Percentiles rank a stretch among this genome's conserved stretches.
phyloP scores from a whole-genome alignment of 495 filamentous ascomycete species.

The Pyrenula aspistea region DNA sequence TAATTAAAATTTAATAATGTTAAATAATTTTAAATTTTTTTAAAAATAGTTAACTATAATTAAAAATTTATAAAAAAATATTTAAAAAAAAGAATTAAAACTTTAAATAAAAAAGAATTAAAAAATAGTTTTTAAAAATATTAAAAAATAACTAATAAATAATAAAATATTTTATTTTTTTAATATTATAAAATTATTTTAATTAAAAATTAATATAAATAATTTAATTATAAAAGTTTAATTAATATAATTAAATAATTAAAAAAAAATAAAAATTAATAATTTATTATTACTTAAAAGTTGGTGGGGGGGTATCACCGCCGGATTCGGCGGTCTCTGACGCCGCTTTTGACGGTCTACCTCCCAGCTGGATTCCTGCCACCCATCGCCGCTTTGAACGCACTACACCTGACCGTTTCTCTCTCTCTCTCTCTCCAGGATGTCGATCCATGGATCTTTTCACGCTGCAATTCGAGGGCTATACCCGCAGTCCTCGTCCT shows the following conservation, averaged over 20 bases:
- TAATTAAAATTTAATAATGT: not conserved
- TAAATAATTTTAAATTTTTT: not conserved
- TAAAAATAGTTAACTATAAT: not conserved
- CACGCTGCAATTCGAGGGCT: too few relatives aligned
- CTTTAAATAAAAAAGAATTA: not conserved
- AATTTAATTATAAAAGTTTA: constrained; percentile 1
- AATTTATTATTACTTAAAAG: constrained; percentile 1
- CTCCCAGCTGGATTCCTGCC: too few relatives aligned
- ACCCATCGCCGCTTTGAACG: too few relatives aligned
- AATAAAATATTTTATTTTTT: not conserved
- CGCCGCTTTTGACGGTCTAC: too few relatives aligned
- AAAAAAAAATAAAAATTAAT: not conserved
- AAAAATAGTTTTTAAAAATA: not conserved
- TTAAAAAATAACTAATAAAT: not conserved
- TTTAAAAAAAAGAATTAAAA: not conserved
- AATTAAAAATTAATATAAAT: not conserved
- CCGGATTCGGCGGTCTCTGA: too few relatives aligned
- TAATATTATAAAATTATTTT: not conserved
- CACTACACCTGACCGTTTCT: too few relatives aligned
- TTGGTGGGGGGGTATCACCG: too few relatives aligned
- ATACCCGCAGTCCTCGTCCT: too few relatives aligned
- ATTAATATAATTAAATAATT: constrained; percentile 1
- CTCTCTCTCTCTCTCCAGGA: too few relatives aligned
- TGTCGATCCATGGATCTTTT: too few relatives aligned
- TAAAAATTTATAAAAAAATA: not conserved